A percentile compares a stretch with the other conserved stretches of the same genome.
phyloP scores from a whole-genome alignment of 768 basidiomycete species.

The Phylloporus scabripes region DNA sequence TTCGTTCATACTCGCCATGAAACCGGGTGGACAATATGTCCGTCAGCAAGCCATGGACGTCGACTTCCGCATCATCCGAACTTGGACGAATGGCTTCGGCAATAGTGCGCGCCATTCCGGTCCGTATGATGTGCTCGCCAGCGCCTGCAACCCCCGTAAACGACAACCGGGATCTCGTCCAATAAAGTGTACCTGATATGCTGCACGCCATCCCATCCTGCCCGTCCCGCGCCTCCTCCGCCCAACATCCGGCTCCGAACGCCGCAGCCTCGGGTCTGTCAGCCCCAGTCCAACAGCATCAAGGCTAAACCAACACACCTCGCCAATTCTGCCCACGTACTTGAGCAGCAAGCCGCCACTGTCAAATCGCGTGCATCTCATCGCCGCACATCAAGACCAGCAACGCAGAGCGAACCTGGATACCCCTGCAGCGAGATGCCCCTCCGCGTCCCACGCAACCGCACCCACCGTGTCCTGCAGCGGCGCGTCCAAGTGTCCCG shows the following conservation, averaged over 20 bases:
- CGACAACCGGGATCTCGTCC: background rate
- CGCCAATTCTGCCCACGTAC: conserved; percentile 66
- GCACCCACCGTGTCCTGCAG: conserved; percentile 82
- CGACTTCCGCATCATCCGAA: conserved; percentile 30
- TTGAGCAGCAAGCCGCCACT: conserved; percentile 83
- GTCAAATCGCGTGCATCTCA: background rate
- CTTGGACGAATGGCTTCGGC: conserved; percentile 38
- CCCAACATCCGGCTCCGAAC: conserved; percentile 78
- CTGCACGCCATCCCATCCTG: conserved; percentile 55
- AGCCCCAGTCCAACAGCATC: background rate
- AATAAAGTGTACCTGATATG: conserved; percentile 42
- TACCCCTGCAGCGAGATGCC: conserved; percentile 61
- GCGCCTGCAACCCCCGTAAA: conserved; percentile 41
- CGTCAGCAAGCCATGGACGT: conserved; percentile 53
- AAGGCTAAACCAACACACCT: conserved; percentile 38
- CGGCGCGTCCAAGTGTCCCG: conserved; percentile 17
- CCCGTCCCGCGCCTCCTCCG: conserved; percentile 32
- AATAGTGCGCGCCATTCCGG: conserved; percentile 49
- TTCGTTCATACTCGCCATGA: conserved; percentile 39
- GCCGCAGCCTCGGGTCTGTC: conserved; percentile 49
- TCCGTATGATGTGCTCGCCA: conserved; percentile 65
- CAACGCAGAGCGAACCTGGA: conserved; percentile 46
- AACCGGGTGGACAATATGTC: conserved; percentile 44
- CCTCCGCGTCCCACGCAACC: conserved; percentile 46
- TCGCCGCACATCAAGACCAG: no score